Conservation (phyloP, 2,329 filamentous ascomycete genomes). For the Pseudogymnoascus sp. region DNA sequence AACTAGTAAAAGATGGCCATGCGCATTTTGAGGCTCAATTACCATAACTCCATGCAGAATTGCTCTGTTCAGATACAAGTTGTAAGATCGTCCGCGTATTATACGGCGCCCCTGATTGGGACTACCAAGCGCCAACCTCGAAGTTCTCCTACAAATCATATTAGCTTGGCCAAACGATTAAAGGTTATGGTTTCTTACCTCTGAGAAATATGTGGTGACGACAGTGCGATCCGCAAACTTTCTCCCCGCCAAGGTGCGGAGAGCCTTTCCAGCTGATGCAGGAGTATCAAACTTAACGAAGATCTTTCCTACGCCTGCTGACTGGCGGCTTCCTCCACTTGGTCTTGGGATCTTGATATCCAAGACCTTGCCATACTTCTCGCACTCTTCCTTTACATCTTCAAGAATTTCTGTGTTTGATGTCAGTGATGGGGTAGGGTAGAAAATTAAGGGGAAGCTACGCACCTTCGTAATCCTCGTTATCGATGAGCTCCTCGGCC, state of each 20-base stretch:
- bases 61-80: neutral
- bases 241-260: constrained; percentile 82
- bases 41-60: neutral
- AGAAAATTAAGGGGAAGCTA: constrained; percentile 5
- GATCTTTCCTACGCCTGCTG: constrained; percentile 91
- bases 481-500: constrained; percentile 84
- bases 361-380: constrained; percentile 76
- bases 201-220: constrained; percentile 91
- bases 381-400: constrained; percentile 86
- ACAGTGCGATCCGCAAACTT: constrained; percentile 97
- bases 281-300: constrained; percentile 83
- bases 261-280: constrained; percentile 73
- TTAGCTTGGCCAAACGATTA: constrained; percentile 24
- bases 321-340: constrained; percentile 71
- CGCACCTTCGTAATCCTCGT: constrained; percentile 89
- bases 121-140: constrained; percentile 43
- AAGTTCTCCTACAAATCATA: constrained; percentile 67
- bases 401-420: constrained; percentile 75
- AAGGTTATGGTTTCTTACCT: constrained; percentile 46
- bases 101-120: neutral
- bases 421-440: constrained; percentile 29
- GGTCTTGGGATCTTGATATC: constrained; percentile 93
- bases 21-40: neutral
- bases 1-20: neutral
- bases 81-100: neutral